Evolutionary conservation across 768 basidiomycete species (phyloP).

Genomic region (Pisolithus tinctorius): DNA sequence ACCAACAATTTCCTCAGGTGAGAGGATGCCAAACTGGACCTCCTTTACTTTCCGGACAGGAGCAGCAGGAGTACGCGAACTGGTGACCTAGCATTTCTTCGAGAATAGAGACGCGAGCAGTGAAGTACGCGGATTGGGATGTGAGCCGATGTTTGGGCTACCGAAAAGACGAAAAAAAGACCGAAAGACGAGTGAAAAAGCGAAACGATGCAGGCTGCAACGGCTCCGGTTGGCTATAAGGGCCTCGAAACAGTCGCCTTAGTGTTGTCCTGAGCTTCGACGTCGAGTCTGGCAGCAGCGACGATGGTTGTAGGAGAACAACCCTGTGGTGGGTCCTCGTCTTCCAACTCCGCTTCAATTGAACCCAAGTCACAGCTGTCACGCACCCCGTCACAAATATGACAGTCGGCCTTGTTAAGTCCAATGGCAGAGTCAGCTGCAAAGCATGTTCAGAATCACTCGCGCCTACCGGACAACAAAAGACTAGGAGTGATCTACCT

Average conservation of each 20-base stretch:
- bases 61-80: constrained; percentile 88
- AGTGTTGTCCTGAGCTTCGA: constrained; percentile 4
- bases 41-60: constrained; percentile 94
- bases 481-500: neutral
- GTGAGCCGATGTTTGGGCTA: neutral
- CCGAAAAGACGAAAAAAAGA: constrained; percentile 11
- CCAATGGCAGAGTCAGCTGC: no score
- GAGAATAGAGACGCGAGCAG: constrained; percentile 3
- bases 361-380: constrained; percentile 17
- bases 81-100: constrained; percentile 76
- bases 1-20: constrained; percentile 93
- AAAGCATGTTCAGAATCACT: no score
- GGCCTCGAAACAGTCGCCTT: neutral
- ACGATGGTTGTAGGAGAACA: constrained; percentile 29
- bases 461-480: neutral
- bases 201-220: constrained; percentile 2
- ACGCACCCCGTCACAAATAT: constrained; percentile 3
- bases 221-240: neutral
- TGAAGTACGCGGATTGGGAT: constrained; percentile 13
- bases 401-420: no score
- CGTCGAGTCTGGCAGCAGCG: constrained; percentile 13
- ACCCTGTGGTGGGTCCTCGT: constrained; percentile 27
- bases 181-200: constrained; percentile 9
- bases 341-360: constrained; percentile 30
- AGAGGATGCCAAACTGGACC: constrained; percentile 97